phyloP scores from a whole-genome alignment of 2,329 filamentous ascomycete species.

The Orbilia quercus region DNA sequence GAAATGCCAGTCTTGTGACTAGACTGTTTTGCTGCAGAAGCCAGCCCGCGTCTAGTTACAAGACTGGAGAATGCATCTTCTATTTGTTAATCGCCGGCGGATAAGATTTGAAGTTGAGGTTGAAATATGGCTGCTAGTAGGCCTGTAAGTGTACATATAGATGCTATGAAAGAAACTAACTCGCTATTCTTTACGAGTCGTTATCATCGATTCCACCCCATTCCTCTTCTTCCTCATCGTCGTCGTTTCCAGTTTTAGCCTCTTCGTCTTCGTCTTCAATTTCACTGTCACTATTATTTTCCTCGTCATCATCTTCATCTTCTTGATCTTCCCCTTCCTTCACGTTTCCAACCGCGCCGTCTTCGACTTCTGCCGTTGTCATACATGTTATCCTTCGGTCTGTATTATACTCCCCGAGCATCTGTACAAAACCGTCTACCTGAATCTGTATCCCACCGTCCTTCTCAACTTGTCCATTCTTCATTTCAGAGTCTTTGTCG shows the following conservation, averaged over 20 bases:
- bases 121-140: no score
- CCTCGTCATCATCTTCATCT: constrained; percentile 16
- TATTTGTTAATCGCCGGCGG: no score
- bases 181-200: neutral
- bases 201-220: constrained; percentile 36
- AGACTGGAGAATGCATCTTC: no score
- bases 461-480: neutral
- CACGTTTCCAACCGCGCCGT: constrained; percentile 15
- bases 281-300: constrained; percentile 14
- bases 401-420: constrained; percentile 48
- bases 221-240: constrained; percentile 39
- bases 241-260: neutral
- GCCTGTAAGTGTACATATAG: no score
- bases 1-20: no score
- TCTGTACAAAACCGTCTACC: constrained; percentile 21
- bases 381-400: constrained; percentile 46
- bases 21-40: no score
- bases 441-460: constrained; percentile 5
- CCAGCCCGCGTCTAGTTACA: no score
- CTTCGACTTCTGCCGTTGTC: constrained; percentile 45
- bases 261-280: constrained; percentile 28
- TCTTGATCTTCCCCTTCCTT: constrained; percentile 17
- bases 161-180: no score
- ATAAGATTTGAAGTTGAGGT: no score
- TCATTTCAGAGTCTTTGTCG: constrained; percentile 60